Evolutionary conservation across 768 basidiomycete genomes (phyloP), one percentile per base, ranked within the genome.

Genomic region (Phaeolepiota aurea): DNA sequence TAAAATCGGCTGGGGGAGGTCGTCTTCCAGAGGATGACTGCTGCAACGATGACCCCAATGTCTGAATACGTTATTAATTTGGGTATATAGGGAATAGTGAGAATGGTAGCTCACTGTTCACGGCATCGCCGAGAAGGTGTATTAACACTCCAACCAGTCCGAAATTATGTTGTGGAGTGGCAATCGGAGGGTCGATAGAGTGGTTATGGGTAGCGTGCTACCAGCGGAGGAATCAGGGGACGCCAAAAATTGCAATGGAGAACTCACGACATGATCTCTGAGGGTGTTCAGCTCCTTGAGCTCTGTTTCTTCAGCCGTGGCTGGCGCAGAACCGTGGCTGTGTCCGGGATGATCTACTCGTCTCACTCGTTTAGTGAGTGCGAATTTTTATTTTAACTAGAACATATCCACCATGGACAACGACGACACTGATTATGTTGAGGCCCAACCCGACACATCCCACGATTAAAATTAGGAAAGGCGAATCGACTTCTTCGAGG

Each of bases 181-280:
- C 40, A 22, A 46, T 43, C 3, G 67, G 66, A 38, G 68, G 67
- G 33, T 68, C 53, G 13, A 63, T 47, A 19, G 64, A 64, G 52
- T 76, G 73, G 46, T 75, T 63, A 54, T 76, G 74, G 20, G 54
- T 54, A 10, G 68, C 71, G 47, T 76, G 71, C 72, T 72, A 48
- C 32, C n/a, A 32, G 23, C 31, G 15, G 19, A 28, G 13, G 19
- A 28, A 39, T 13, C 32, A 12, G 20, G 16, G 31, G 32, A 7
- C 16, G 10, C 10, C 4, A 11, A 11, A 28, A 33, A 11, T 7
- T 23, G 31, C 15, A 36, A 37, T 35, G 7, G 9, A n/a, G n/a
- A 36, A 44, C 53, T 44, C 45, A 64, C 65, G 31, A 65, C 56
- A 31, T 51, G 51, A 42, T 63, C 57, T 37, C 47, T 54, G 39